phyloP scores from a whole-genome alignment of 2,329 filamentous ascomycete genomes.

The Colletotrichum theobromicola region DNA sequence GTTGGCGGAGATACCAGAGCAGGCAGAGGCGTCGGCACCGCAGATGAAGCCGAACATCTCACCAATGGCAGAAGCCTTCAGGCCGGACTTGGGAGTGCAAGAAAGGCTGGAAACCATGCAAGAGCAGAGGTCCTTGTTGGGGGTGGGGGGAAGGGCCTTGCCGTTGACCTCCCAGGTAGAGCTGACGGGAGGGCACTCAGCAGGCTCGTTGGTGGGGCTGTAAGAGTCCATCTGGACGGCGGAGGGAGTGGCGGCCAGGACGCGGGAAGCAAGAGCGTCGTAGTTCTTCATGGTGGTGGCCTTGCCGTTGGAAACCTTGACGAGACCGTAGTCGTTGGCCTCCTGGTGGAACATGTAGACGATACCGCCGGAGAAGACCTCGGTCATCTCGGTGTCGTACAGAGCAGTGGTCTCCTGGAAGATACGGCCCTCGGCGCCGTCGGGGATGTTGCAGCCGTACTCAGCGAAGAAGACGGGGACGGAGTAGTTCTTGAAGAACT shows the following conservation, averaged over 20 bases:
- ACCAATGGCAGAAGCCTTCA: slow-evolving; percentile 65
- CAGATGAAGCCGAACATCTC: slow-evolving; percentile 79
- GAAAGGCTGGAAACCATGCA: slow-evolving; percentile 82
- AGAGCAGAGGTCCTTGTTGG: slow-evolving; percentile 78
- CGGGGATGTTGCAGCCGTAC: slow-evolving; percentile 86
- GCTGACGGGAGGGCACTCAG: slow-evolving; percentile 72
- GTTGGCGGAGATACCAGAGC: slow-evolving; percentile 73
- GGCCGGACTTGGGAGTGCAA: slow-evolving; percentile 68
- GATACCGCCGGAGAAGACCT: slow-evolving; percentile 92
- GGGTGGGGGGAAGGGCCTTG: slow-evolving; percentile 77
- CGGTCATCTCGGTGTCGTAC: slow-evolving; percentile 80
- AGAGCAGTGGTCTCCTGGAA: slow-evolving; percentile 88
- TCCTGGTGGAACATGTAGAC: slow-evolving; percentile 99
- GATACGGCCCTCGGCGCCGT: slow-evolving; percentile 67
- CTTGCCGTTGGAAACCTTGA: slow-evolving; percentile 59
- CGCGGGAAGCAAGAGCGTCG: slow-evolving; percentile 71
- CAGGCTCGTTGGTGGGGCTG: slow-evolving; percentile 73
- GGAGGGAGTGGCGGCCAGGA: slow-evolving; percentile 70
- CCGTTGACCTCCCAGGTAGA: slow-evolving; percentile 71
- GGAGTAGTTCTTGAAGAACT: slow-evolving; percentile 88
- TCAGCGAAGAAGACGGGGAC: slow-evolving; percentile 98
- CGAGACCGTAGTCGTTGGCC: slow-evolving; percentile 85
- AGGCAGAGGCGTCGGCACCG: slow-evolving; percentile 59
- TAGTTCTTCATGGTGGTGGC: slow-evolving; percentile 78
- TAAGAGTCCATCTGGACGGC: slow-evolving; percentile 72